phyloP scores from a whole-genome alignment of 768 basidiomycete genomes.

The Cantharellus cinnabarinus region DNA sequence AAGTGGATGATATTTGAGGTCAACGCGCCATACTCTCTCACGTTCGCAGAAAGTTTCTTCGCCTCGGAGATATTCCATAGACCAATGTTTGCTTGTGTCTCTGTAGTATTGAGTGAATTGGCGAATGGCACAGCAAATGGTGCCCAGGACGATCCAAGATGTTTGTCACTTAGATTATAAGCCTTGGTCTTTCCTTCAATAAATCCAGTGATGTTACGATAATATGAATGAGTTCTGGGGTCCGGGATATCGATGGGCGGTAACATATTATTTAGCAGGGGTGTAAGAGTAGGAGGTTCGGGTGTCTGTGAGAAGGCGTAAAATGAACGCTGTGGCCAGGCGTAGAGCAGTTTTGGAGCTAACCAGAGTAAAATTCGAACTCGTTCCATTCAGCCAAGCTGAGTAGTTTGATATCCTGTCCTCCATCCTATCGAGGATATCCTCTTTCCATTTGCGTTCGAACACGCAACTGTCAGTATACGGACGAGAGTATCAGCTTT shows the following conservation, averaged over 20 bases:
- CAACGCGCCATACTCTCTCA: constrained; percentile 46
- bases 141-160: constrained; percentile 28
- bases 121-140: constrained; percentile 30
- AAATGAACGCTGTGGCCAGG: constrained; percentile 1
- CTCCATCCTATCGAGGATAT: constrained; percentile 35
- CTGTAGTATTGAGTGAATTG: constrained; percentile 28
- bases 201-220: constrained; percentile 60
- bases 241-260: constrained; percentile 26
- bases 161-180: constrained; percentile 37
- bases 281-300: constrained; percentile 14
- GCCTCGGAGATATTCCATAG: too few species aligned
- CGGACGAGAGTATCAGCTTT: too few species aligned
- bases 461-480: background rate
- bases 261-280: constrained; percentile 31
- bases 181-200: constrained; percentile 40
- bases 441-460: constrained; percentile 15
- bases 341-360: constrained; percentile 7
- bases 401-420: constrained; percentile 53
- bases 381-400: constrained; percentile 50
- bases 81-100: constrained; percentile 1
- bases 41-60: constrained; percentile 18
- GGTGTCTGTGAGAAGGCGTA: background rate
- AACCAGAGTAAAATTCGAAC: constrained; percentile 46
- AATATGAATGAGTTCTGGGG: constrained; percentile 35
- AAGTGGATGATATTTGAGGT: constrained; percentile 16